Conservation (phyloP, 768 basidiomycete genomes). For the Termitomyces sp. region DNA sequence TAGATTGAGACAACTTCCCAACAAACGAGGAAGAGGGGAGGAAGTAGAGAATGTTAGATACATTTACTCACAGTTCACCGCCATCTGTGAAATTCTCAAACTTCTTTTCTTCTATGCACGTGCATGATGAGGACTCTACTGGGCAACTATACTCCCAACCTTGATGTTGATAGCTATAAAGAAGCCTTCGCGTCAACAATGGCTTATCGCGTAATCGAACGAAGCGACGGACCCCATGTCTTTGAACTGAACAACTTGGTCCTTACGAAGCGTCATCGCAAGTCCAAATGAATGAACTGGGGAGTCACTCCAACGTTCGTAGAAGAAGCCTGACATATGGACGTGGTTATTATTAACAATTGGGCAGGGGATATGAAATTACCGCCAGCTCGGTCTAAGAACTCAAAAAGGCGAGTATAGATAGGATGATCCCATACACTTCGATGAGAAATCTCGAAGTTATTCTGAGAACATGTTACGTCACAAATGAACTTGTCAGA, state of each 20-base stretch:
- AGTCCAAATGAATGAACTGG: conserved; percentile 24
- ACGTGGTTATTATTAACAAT: not conserved
- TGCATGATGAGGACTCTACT: conserved; percentile 16
- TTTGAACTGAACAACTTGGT: conserved; percentile 22
- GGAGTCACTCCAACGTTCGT: conserved; percentile 25
- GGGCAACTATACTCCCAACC: conserved; percentile 22
- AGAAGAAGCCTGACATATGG: conserved; percentile 23
- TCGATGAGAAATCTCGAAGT: conserved; percentile 26
- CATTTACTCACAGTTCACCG: conserved; percentile 7
- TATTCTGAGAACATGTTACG: conserved; percentile 16
- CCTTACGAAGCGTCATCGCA: conserved; percentile 23
- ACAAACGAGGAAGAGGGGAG: too few species aligned
- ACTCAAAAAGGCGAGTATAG: conserved; percentile 21
- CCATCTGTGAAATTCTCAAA: conserved; percentile 9
- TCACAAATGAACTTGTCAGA: not conserved
- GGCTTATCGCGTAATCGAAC: not conserved
- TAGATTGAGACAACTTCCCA: not conserved
- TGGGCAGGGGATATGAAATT: too few species aligned
- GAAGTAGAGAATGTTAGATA: not conserved
- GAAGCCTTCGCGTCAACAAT: not conserved
- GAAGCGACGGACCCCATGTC: conserved; percentile 17
- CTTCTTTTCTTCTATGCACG: conserved; percentile 17
- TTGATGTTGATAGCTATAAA: conserved; percentile 22
- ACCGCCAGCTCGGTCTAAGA: conserved; percentile 21
- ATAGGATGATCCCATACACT: conserved; percentile 21